Conservation (phyloP, 169 alveolate genomes). For the Eimeria tenella region DNA sequence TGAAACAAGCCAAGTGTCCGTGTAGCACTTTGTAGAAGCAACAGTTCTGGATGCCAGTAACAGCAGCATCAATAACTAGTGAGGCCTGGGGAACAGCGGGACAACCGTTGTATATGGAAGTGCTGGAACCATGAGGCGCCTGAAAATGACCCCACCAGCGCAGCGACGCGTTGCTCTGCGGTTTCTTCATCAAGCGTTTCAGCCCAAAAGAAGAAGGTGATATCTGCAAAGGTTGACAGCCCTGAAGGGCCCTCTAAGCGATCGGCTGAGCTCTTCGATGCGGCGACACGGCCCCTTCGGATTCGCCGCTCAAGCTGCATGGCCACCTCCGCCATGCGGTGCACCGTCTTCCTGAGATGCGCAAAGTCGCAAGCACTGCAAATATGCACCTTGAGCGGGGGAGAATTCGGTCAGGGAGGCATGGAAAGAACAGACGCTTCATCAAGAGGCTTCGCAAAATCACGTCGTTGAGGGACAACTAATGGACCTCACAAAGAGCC, state of each 20-base stretch:
- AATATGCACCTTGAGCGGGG: too few species aligned
- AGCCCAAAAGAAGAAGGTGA: slow-evolving; percentile 69
- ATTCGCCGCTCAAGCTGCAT: slow-evolving; percentile 75
- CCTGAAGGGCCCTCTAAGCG: slow-evolving; percentile 23
- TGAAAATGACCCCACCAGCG: slow-evolving; percentile 5
- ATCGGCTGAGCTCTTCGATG: slow-evolving; percentile 9
- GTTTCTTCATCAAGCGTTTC: slow-evolving; percentile 26
- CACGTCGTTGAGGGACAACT: too few species aligned
- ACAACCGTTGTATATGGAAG: not conserved
- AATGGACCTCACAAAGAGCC: too few species aligned
- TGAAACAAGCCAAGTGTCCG: not conserved
- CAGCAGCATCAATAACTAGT: not conserved
- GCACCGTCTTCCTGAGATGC: slow-evolving; percentile 68
- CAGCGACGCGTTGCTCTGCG: slow-evolving; percentile 69
- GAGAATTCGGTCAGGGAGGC: too few species aligned
- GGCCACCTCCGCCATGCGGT: slow-evolving; percentile 76
- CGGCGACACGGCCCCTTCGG: slow-evolving; percentile 48
- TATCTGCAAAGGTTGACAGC: not conserved
- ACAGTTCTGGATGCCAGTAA: not conserved
- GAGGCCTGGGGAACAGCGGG: not conserved
- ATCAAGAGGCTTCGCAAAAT: too few species aligned
- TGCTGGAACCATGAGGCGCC: not conserved
- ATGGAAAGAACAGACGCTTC: too few species aligned
- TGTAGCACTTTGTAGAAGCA: not conserved
- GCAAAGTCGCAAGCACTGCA: not conserved